Percentiles rank a stretch among this genome's conserved stretches.
These are phyloP conservation scores for Neonectria punicea DNA, from an alignment of 2,329 filamentous ascomycete species.

Conservation along the genomic window DNA sequence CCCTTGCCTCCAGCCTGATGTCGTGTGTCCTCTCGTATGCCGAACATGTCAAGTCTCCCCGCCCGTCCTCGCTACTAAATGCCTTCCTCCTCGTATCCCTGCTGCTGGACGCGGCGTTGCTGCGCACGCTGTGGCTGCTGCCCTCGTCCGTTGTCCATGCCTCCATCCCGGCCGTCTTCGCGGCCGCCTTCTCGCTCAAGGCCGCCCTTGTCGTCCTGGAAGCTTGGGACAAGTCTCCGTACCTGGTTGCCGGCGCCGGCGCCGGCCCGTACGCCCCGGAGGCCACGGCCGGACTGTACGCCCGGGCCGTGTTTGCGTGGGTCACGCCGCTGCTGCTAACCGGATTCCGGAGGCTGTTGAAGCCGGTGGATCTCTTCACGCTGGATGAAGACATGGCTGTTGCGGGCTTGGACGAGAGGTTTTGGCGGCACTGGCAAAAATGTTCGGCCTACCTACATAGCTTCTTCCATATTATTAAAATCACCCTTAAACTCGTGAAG, in stretches of 20 bases:
- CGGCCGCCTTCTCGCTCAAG: slow-evolving; percentile 50
- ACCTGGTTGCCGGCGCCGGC: slow-evolving; percentile 42
- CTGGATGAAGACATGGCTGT: slow-evolving; percentile 49
- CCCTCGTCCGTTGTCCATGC: slow-evolving; percentile 28
- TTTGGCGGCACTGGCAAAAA: slow-evolving; percentile 47
- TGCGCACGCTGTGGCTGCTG: slow-evolving; percentile 50
- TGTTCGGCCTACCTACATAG: slow-evolving; percentile 38
- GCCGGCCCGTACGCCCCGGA: slow-evolving; percentile 49
- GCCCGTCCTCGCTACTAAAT: slow-evolving; percentile 48
- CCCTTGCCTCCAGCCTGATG: slow-evolving; percentile 46
- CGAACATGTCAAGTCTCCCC: slow-evolving; percentile 47
- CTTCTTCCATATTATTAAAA: slow-evolving; percentile 19
- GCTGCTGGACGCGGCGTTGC: slow-evolving; percentile 47
- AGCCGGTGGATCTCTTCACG: slow-evolving; percentile 48
- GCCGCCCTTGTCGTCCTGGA: slow-evolving; percentile 50
- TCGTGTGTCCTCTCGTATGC: slow-evolving; percentile 46
- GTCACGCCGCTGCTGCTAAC: slow-evolving; percentile 49
- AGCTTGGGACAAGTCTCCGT: slow-evolving; percentile 50
- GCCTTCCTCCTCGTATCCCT: slow-evolving; percentile 49
- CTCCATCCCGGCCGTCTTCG: slow-evolving; percentile 48
- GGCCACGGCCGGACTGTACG: slow-evolving; percentile 52
- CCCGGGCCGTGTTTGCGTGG: slow-evolving; percentile 52
- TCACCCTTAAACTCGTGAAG: slow-evolving; percentile 24
- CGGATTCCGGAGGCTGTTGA: slow-evolving; percentile 50
- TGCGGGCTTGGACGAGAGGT: slow-evolving; percentile 42